phyloP scores from a whole-genome alignment of 805 yeast genomes.

The Wickerhamomyces subpelliculosus region DNA sequence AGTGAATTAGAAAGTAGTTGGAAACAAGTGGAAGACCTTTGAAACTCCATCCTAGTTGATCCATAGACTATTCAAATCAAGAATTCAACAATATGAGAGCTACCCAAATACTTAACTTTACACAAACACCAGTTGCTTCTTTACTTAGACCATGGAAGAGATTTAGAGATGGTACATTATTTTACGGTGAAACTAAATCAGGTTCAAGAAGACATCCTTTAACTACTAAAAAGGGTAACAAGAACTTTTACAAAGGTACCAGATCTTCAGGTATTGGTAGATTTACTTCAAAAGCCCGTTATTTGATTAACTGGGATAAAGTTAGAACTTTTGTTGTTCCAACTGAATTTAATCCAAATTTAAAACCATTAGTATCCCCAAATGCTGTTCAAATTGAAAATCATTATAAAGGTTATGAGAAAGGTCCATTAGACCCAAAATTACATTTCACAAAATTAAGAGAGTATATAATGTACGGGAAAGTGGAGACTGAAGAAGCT shows the following conservation, averaged over 20 bases:
- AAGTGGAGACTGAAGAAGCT: slow-evolving; percentile 32
- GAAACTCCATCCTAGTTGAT: too few species aligned
- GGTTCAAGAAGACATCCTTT: slow-evolving; percentile 82
- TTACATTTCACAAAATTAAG: slow-evolving; percentile 65
- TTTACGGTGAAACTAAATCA: slow-evolving; percentile 69
- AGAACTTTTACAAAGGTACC: slow-evolving; percentile 93
- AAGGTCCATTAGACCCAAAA: slow-evolving; percentile 69
- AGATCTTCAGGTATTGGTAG: slow-evolving; percentile 90
- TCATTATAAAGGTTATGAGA: slow-evolving; percentile 57
- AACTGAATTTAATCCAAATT: slow-evolving; percentile 28
- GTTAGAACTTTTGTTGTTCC: slow-evolving; percentile 93
- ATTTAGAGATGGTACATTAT: slow-evolving; percentile 72
- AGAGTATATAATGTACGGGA: slow-evolving; percentile 73
- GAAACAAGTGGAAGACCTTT: too few species aligned
- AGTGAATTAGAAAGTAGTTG: too few species aligned
- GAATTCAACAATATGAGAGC: slow-evolving; percentile 35
- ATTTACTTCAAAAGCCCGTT: slow-evolving; percentile 66
- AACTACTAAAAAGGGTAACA: slow-evolving; percentile 91
- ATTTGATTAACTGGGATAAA: slow-evolving; percentile 71
- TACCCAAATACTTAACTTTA: slow-evolving; percentile 38
- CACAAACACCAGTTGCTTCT: slow-evolving; percentile 34
- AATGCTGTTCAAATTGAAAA: slow-evolving; percentile 66
- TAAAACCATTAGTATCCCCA: slow-evolving; percentile 75
- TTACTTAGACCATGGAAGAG: slow-evolving; percentile 88
- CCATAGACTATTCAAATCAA: not conserved